Evolutionary conservation across 2,329 filamentous ascomycete species (phyloP).

Genomic region (Didymella segeticola): DNA sequence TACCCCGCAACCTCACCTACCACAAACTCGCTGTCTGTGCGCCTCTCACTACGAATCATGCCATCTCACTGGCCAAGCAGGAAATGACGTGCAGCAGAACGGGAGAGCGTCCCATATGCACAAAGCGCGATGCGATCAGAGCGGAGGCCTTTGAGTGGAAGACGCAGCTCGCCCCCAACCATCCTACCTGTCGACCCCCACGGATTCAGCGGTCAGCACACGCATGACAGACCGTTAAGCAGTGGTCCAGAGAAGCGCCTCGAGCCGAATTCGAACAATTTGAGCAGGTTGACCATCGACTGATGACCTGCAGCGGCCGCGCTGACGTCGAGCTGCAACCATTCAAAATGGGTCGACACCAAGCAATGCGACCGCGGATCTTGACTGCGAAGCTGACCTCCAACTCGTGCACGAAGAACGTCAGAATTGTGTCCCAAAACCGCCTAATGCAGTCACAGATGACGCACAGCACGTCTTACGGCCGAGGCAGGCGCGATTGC

Average conservation of each 20-base stretch:
- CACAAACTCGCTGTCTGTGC: constrained; percentile 20
- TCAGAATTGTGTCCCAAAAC: background rate
- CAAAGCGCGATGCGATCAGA: constrained; percentile 8
- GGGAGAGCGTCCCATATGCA: constrained; percentile 5
- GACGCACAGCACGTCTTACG: background rate
- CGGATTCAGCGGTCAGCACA: constrained; percentile 12
- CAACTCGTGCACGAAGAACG: background rate
- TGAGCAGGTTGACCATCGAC: background rate
- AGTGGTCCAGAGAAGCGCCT: background rate
- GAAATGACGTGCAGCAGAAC: constrained; percentile 16
- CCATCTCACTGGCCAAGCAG: constrained; percentile 10
- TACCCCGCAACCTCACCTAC: constrained; percentile 31
- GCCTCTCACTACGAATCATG: background rate
- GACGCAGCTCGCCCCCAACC: background rate
- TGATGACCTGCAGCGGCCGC: background rate
- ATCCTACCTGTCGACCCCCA: constrained; percentile 9
- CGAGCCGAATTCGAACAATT: background rate
- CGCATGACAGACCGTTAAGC: background rate
- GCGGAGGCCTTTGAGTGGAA: background rate
- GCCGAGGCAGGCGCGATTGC: background rate
- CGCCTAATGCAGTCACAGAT: constrained; percentile 1
- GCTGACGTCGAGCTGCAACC: constrained; percentile 3
- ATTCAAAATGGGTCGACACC: background rate
- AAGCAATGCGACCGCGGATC: background rate
- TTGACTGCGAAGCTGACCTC: background rate